phyloP scores from a whole-genome alignment of 306 rosid species.

The Vicia villosa region DNA sequence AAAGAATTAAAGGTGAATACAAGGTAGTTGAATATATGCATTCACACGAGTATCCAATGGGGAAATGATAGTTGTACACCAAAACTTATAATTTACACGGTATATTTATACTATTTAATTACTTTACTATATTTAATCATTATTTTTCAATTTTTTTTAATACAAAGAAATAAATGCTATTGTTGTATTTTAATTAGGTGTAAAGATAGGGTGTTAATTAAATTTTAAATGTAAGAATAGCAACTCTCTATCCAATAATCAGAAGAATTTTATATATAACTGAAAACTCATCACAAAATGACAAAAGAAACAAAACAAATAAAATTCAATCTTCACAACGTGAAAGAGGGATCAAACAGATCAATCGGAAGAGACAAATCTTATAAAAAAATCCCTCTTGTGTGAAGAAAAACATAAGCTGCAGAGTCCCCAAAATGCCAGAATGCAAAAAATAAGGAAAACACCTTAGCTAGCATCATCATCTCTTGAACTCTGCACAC shows the following conservation, averaged over 20 bases:
- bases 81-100: too few species aligned
- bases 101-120: too few species aligned
- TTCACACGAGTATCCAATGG: too few species aligned
- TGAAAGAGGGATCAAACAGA: slow-evolving; percentile 38
- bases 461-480: slow-evolving; percentile 8
- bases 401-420: neutral
- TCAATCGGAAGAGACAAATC: slow-evolving; percentile 40
- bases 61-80: too few species aligned
- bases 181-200: too few species aligned
- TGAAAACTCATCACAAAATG: slow-evolving; percentile 2
- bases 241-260: neutral
- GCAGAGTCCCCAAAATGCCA: slow-evolving; percentile 25
- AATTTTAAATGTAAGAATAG: too few species aligned
- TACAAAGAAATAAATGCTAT: too few species aligned
- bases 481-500: neutral
- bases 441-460: neutral
- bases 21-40: too few species aligned
- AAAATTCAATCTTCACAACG: slow-evolving; percentile 29
- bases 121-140: too few species aligned
- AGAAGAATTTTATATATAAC: slow-evolving; percentile 11
- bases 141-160: too few species aligned
- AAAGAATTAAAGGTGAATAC: too few species aligned
- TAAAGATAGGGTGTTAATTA: too few species aligned
- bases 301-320: slow-evolving; percentile 4
- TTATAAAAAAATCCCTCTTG: slow-evolving; percentile 27